Base-by-base conservation (phyloP, 352 stramenopile genomes). In the Phytophthora citrophthora region DNA sequence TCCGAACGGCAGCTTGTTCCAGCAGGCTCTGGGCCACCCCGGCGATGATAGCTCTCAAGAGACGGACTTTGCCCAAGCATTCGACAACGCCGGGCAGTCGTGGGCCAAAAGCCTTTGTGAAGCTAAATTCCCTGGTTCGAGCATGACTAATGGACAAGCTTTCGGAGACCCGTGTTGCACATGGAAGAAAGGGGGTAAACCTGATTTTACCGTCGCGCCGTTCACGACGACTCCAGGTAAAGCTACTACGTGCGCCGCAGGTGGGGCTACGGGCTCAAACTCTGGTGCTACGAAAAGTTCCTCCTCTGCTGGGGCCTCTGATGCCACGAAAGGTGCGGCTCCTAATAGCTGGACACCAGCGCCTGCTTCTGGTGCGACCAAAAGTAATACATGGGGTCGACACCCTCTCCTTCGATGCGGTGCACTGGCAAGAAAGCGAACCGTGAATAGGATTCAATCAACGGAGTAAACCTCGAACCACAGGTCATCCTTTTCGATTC, bases 81-180 rank as follows among this genome's bases (percentile, higher is more conserved):
- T 79, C 26, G 49, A 49, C 36, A 59, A 61, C 16, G 61, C 59
- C 4, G 44, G 51, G 0, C 45, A 61, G 10, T 62, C 60, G 26
- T 82, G 67, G 74, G 43, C 40, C 4, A 45, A 40, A 4, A 51
- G 11, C 23, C 15, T 72, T 16, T 68, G 58, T 18, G 23, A 49
- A n/a, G 32, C 40, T 8, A 64, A 44, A 12, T 69, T 73, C 31
- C 45, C 51, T 6, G 56, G 57, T 10, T 58, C 43, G 2, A 59
- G 15, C 38, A 72, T 72, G 58, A 72, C 65, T 18, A 71, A 64
- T 54, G 72, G 73, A 27, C 61, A 63, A n/a, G 72, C 68, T 10
- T 79, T 84, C 51, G 74, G 76, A 18, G 75, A 83, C 56, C 72
- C 72, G 39, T 83, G 75, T 48, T 83, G 75, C 69, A 79, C 61